Evolutionary conservation across 495 filamentous ascomycete species (phyloP).

Genomic region (Clavariopsis aquatica): DNA sequence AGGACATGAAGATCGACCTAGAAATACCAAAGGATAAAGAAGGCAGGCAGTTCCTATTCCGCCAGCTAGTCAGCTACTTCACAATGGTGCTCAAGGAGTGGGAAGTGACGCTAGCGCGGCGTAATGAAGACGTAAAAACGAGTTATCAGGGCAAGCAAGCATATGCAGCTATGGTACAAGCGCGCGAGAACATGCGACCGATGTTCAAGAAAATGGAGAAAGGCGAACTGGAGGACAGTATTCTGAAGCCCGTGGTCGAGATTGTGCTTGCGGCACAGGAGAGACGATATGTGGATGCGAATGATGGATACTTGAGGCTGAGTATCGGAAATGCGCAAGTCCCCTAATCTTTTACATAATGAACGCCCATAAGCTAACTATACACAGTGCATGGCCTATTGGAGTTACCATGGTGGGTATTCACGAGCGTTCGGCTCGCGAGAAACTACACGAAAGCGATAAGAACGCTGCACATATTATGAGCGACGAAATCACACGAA

Average conservation of each 20-base stretch:
- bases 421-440: conserved; percentile 90
- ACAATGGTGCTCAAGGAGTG: conserved; percentile 88
- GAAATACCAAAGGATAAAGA: conserved; percentile 55
- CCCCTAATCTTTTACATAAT: neutral
- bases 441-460: conserved; percentile 88
- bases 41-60: conserved; percentile 66
- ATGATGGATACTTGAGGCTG: conserved; percentile 87
- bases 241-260: conserved; percentile 85
- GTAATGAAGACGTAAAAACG: conserved; percentile 62
- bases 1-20: conserved; percentile 78
- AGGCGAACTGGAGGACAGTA: conserved; percentile 70
- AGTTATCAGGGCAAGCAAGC: conserved; percentile 78
- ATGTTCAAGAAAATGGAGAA: conserved; percentile 89
- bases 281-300: conserved; percentile 89
- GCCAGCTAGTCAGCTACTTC: conserved; percentile 91
- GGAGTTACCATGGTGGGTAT: conserved; percentile 99
- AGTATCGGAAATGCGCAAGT: conserved; percentile 89
- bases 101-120: conserved; percentile 72
- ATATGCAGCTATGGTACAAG: conserved; percentile 74
- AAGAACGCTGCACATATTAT: conserved; percentile 88
- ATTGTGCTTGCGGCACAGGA: conserved; percentile 90
- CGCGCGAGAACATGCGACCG: conserved; percentile 80
- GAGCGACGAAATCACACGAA: conserved; percentile 91
- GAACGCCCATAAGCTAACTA: neutral
- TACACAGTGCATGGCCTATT: conserved; percentile 81